Evolutionary conservation across 2,329 filamentous ascomycete species (phyloP).

Genomic region (Claviceps purpurea): DNA sequence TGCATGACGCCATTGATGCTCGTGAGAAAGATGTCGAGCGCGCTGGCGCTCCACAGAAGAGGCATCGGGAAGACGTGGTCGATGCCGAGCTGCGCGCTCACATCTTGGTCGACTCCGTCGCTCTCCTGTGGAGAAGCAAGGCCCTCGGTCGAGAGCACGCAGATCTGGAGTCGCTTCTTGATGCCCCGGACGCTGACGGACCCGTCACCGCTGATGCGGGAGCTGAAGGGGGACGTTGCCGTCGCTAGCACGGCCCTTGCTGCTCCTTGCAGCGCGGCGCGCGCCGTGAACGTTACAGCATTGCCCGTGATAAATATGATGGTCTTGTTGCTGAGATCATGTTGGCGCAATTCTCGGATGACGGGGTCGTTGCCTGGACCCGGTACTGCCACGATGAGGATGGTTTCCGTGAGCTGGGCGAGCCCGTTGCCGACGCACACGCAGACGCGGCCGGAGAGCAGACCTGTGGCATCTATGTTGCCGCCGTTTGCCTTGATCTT

Average conservation of each 20-base stretch:
- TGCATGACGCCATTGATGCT: slow-evolving; percentile 7
- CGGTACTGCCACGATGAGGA: background rate
- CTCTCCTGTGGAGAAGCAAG: no score
- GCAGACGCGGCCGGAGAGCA: background rate
- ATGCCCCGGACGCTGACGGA: slow-evolving; percentile 5
- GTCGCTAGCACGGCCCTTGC: slow-evolving; percentile 4
- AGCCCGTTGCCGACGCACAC: background rate
- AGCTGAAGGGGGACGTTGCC: slow-evolving; percentile 6
- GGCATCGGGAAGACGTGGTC: slow-evolving; percentile 3
- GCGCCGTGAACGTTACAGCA: background rate
- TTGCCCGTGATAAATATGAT: background rate
- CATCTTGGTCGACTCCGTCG: no score
- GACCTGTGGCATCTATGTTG: background rate
- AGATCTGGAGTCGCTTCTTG: slow-evolving; percentile 4
- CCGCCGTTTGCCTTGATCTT: background rate
- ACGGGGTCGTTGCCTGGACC: background rate
- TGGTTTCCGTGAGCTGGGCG: background rate
- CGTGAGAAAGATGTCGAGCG: slow-evolving; percentile 6
- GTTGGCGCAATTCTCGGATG: background rate
- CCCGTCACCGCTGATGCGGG: slow-evolving; percentile 5
- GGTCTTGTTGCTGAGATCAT: background rate
- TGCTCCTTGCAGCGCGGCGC: background rate
- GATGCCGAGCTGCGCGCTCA: background rate
- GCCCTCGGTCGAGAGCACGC: background rate
- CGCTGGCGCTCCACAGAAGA: slow-evolving; percentile 5